Evolutionary conservation across 305 asterid species (phyloP).

Genomic region (Petunia hybrid): DNA sequence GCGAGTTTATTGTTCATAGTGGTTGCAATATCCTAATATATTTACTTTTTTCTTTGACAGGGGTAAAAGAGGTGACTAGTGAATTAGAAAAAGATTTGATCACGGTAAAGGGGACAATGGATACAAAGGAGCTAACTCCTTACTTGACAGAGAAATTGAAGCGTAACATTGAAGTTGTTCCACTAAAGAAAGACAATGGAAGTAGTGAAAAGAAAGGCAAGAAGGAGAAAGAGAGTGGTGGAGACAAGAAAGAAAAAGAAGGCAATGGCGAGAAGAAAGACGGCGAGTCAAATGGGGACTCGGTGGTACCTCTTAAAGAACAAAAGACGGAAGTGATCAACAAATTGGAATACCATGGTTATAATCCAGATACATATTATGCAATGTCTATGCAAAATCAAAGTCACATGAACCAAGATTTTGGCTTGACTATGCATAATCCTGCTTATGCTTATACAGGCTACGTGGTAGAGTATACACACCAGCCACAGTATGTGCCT

Average conservation of each 20-base stretch:
- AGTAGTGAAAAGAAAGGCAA: constrained; percentile 32
- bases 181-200: constrained; percentile 48
- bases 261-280: constrained; percentile 32
- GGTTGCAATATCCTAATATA: background rate
- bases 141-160: constrained; percentile 59
- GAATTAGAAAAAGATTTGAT: constrained; percentile 60
- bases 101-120: constrained; percentile 61
- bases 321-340: constrained; percentile 38
- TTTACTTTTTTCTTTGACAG: constrained; percentile 35
- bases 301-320: background rate
- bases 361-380: constrained; percentile 44
- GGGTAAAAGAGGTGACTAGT: constrained; percentile 53
- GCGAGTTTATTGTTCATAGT: background rate
- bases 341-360: constrained; percentile 51
- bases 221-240: background rate
- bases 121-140: constrained; percentile 45
- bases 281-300: constrained; percentile 18
- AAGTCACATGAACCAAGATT: constrained; percentile 38
- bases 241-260: constrained; percentile 11
- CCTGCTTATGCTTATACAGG: constrained; percentile 34
- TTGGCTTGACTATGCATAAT: constrained; percentile 35
- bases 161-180: constrained; percentile 52
- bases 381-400: constrained; percentile 46
- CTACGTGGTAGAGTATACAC: constrained; percentile 34
- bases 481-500: constrained; percentile 38